Conservation (phyloP, 495 filamentous ascomycete species). For the Achaetomiella virescens region DNA sequence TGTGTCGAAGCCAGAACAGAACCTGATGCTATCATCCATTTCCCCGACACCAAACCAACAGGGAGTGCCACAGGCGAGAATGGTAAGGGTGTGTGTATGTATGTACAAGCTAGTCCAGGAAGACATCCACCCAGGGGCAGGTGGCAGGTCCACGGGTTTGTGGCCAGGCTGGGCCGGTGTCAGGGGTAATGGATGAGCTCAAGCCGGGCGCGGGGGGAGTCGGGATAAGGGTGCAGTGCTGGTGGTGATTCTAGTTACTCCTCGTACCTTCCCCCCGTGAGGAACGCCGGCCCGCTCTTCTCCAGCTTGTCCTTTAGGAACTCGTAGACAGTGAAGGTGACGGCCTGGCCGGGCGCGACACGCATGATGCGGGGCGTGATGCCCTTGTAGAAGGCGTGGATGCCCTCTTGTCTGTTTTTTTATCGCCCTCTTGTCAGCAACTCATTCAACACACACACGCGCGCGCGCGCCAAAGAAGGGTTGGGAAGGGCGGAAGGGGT, state of each 20-base stretch:
- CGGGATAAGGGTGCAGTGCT: neutral
- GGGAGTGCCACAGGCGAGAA: too few species aligned
- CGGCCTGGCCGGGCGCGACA: constrained; percentile 94
- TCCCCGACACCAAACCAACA: too few species aligned
- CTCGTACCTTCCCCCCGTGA: constrained; percentile 66
- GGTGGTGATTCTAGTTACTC: constrained; percentile 42
- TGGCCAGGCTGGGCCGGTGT: too few species aligned
- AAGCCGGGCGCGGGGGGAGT: neutral
- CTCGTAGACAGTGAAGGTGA: constrained; percentile 98
- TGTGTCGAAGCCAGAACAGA: neutral
- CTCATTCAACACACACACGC: too few species aligned
- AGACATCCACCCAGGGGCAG: too few species aligned
- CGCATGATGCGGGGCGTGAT: constrained; percentile 97
- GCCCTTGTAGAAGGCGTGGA: constrained; percentile 95
- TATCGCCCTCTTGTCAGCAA: neutral
- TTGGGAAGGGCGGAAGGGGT: neutral
- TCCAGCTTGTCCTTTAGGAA: constrained; percentile 79
- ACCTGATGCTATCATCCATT: too few species aligned
- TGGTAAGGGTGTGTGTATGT: too few species aligned
- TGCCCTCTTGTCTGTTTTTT: constrained; percentile 75
- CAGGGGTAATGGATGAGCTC: neutral
- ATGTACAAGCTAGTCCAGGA: too few species aligned
- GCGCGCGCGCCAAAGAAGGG: too few species aligned
- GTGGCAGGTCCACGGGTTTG: too few species aligned
- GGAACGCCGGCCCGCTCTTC: constrained; percentile 56